Conservation (phyloP, 148 eudicot genomes). For the Cornus suecica region DNA sequence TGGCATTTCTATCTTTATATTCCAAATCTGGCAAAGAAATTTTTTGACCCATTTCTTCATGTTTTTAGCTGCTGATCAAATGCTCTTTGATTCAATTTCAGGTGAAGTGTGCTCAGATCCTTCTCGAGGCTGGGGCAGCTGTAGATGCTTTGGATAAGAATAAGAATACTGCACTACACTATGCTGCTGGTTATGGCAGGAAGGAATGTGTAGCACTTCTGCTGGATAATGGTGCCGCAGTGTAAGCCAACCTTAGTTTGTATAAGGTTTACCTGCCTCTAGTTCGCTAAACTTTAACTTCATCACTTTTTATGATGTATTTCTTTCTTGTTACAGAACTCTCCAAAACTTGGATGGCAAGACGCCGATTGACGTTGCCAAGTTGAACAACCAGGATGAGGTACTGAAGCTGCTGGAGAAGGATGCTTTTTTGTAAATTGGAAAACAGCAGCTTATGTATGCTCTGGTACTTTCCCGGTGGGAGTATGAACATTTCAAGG, state of each 20-base stretch:
- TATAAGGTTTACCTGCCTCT: slow-evolving; percentile 1
- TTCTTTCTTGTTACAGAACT: slow-evolving; percentile 49
- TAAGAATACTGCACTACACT: slow-evolving; percentile 98
- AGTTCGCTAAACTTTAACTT: neutral
- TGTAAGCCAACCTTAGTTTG: slow-evolving; percentile 49
- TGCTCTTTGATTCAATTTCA: slow-evolving; percentile 27
- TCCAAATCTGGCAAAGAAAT: neutral
- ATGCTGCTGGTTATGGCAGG: slow-evolving; percentile 99
- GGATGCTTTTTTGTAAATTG: slow-evolving; percentile 77
- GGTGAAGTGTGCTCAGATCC: slow-evolving; percentile 85
- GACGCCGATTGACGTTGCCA: slow-evolving; percentile 95
- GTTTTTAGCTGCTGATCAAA: neutral
- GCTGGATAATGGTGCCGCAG: slow-evolving; percentile 90
- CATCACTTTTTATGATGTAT: neutral
- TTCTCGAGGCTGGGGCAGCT: slow-evolving; percentile 86
- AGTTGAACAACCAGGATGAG: slow-evolving; percentile 80
- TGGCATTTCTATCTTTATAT: too few species aligned
- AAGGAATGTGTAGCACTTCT: slow-evolving; percentile 96
- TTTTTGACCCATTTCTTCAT: neutral
- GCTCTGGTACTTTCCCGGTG: neutral
- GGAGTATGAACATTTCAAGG: neutral
- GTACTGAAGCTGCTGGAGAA: slow-evolving; percentile 86
- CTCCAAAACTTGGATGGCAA: slow-evolving; percentile 93
- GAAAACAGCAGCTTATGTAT: neutral
- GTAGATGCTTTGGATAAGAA: slow-evolving; percentile 97